Percentiles rank a stretch among this genome's conserved stretches.
These are phyloP conservation scores for Boletus speciosus DNA, from an alignment of 768 basidiomycete species.

Conservation along the genomic window DNA sequence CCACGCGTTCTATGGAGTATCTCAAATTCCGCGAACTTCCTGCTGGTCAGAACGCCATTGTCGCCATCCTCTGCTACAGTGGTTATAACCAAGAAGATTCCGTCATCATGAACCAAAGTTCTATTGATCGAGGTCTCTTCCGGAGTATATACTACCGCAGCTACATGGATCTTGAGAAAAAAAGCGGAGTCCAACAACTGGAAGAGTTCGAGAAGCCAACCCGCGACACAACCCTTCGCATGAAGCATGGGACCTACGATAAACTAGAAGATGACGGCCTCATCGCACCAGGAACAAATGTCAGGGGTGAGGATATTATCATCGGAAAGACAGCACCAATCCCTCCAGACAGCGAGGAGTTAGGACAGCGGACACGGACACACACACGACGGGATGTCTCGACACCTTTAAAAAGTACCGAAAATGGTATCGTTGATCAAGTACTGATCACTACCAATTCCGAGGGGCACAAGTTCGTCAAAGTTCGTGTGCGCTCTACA, in stretches of 20 bases:
- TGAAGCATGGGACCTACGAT: constrained; percentile 99
- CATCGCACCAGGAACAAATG: constrained; percentile 92
- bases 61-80: constrained; percentile 97
- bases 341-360: constrained; percentile 93
- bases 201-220: constrained; percentile 98
- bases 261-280: constrained; percentile 96
- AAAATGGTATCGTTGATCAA: constrained; percentile 96
- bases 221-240: constrained; percentile 85
- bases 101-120: constrained; percentile 99
- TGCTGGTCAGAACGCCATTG: constrained; percentile 98
- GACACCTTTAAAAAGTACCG: constrained; percentile 95
- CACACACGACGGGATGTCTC: constrained; percentile 96
- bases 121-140: constrained; percentile 97
- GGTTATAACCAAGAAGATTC: constrained; percentile 99
- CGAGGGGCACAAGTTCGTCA: constrained; percentile 97
- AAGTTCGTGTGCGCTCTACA: constrained; percentile 92
- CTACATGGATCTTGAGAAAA: constrained; percentile 98
- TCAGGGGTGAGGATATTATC: constrained; percentile 96
- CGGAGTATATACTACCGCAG: constrained; percentile 97
- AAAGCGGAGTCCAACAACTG: constrained; percentile 83
- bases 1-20: constrained; percentile 99
- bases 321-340: constrained; percentile 99
- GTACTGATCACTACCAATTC: constrained; percentile 95
- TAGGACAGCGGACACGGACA: constrained; percentile 90
- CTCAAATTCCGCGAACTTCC: constrained; percentile 98